Evolutionary conservation across 2,329 filamentous ascomycete species (phyloP).

Genomic region (Ceratocystis cubensis): DNA sequence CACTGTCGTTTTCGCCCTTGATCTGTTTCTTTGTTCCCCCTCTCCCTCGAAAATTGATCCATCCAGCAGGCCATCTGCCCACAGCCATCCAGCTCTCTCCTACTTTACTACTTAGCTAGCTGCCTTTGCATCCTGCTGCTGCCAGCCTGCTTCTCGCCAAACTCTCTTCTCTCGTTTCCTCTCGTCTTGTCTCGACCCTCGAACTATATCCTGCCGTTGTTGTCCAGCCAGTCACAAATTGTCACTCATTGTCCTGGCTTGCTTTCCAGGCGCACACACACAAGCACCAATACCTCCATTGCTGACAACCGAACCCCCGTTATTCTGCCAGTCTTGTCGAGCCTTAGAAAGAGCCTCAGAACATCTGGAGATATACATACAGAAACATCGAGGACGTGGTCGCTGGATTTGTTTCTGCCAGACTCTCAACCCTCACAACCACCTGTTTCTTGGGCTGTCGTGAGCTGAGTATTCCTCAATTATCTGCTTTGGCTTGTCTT

Average conservation of each 20-base stretch:
- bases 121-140: constrained; percentile 21
- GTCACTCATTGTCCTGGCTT: background rate
- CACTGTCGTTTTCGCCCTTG: background rate
- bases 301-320: background rate
- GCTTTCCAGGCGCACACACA: background rate
- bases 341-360: background rate
- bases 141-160: constrained; percentile 19
- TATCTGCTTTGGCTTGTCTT: background rate
- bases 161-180: constrained; percentile 12
- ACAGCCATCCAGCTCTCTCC: background rate
- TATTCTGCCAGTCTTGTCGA: background rate
- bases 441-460: background rate
- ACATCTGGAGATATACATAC: background rate
- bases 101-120: constrained; percentile 19
- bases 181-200: constrained; percentile 18
- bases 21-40: too few relatives aligned
- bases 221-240: constrained; percentile 6
- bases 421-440: background rate
- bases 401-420: background rate
- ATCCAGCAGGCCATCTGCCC: background rate
- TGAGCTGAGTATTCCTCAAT: background rate
- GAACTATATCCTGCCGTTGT: constrained; percentile 13
- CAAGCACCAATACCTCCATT: background rate
- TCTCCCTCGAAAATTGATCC: too few relatives aligned
- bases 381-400: background rate